A percentile compares a stretch with the other conserved stretches of the same genome.
These are phyloP conservation scores for Prunus yedoensis DNA, from an alignment of 331 rosid species.

Conservation along the genomic window DNA sequence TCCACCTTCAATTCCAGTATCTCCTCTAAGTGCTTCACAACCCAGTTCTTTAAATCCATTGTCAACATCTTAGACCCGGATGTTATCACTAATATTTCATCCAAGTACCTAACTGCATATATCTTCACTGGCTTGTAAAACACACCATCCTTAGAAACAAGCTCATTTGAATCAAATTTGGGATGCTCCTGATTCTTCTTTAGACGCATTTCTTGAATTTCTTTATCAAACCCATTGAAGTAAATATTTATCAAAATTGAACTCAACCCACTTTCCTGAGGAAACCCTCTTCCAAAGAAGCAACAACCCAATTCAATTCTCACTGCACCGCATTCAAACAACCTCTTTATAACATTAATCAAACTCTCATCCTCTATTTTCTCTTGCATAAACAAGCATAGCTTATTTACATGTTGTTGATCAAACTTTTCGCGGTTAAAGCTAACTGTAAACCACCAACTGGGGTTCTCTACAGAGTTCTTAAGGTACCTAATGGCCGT, in stretches of 20 bases:
- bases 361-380: constrained; percentile 52
- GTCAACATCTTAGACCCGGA: constrained; percentile 61
- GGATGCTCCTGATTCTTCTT: constrained; percentile 41
- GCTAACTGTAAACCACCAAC: constrained; percentile 71
- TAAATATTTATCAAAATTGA: constrained; percentile 62
- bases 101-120: constrained; percentile 76
- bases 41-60: constrained; percentile 54
- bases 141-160: constrained; percentile 36
- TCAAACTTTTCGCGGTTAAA: constrained; percentile 45
- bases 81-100: constrained; percentile 66
- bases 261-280: constrained; percentile 73
- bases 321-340: constrained; percentile 57
- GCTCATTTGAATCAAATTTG: constrained; percentile 28
- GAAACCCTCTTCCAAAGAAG: constrained; percentile 67
- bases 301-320: constrained; percentile 60
- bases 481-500: constrained; percentile 79
- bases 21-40: constrained; percentile 49
- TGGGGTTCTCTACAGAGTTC: constrained; percentile 58
- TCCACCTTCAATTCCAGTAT: constrained; percentile 57
- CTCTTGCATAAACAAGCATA: constrained; percentile 53
- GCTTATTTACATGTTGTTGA: constrained; percentile 42
- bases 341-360: constrained; percentile 43
- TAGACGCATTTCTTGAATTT: constrained; percentile 61
- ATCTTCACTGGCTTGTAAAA: constrained; percentile 76
- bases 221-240: constrained; percentile 71